Evolutionary conservation across 208 protist species (phyloP), one percentile per base, ranked within the genome.

Genomic region (Naegleria lovaniensis): DNA sequence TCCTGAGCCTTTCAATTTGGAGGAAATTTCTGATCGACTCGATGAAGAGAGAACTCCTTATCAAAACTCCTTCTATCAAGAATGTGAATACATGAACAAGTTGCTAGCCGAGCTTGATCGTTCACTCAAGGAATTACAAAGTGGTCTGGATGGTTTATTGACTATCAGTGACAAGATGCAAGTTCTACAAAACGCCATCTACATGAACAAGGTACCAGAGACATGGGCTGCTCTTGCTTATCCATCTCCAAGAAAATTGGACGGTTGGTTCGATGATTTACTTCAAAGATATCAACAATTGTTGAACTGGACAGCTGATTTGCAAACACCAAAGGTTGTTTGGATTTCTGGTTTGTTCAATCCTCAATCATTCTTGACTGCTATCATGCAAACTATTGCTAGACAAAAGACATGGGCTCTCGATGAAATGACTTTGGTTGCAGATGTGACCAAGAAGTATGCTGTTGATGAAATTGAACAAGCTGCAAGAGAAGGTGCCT

Each of bases 301-400:
- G 15, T 86, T 95, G 83, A 96, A 92, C 90, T 99, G 98, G 98
- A 96, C 94, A 83, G 93, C 92, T 25, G 97, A 98, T 86, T 94
- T 99, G 79, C 94, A 96, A 92, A 97, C 96, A 29, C 98, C 97
- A 25, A 97, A 97, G 93, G 96, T 98, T 5, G 90, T 96, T 11
- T 98, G 98, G 94, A 95, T 99, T 76, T 90, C 97, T 39, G 94
- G 97, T 90, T 97, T 98, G 93, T 99, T 99, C 94, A 99, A 99
- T 94, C 98, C 99, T 55, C 98, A 99, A 97, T 99, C 98, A 11
- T 99, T 99, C 95, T 93, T 99, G 13, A 99, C 98, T 36, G 98
- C 99, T 90, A 98, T 99, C 88, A 99, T 99, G 97, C 98, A 99
- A 93, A 97, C 96, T 11, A 99, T 97, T 9, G 98, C 98, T 5